These are phyloP conservation scores for Pythium myriotylum DNA, from an alignment of 352 stramenopile species.

Conservation along the genomic window DNA sequence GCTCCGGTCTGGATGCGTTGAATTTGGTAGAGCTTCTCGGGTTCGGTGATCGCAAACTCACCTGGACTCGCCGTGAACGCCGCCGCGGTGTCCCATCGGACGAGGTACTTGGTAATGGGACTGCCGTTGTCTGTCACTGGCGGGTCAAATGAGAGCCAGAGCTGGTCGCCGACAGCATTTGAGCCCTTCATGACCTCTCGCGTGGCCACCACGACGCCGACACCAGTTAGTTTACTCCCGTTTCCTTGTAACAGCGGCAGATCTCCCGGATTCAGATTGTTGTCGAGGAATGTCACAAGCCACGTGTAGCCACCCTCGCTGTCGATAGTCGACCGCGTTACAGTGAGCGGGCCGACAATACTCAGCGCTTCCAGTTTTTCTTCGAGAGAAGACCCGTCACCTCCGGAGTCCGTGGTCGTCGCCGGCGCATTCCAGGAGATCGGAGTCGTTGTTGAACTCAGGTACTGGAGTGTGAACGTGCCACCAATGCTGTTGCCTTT, in stretches of 20 bases:
- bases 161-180: constrained; percentile 65
- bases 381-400: constrained; percentile 66
- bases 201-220: constrained; percentile 45
- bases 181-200: constrained; percentile 67
- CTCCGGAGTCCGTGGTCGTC: constrained; percentile 33
- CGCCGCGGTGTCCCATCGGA: constrained; percentile 66
- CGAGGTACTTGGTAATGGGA: constrained; percentile 65
- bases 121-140: constrained; percentile 62
- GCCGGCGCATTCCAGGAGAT: constrained; percentile 56
- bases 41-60: constrained; percentile 54
- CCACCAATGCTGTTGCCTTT: constrained; percentile 73
- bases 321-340: constrained; percentile 46
- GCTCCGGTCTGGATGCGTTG: constrained; percentile 59
- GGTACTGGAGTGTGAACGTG: constrained; percentile 62
- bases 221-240: constrained; percentile 35
- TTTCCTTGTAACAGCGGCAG: constrained; percentile 51
- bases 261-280: constrained; percentile 62
- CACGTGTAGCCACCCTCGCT: constrained; percentile 63
- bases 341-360: constrained; percentile 46
- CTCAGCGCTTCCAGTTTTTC: constrained; percentile 72
- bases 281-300: constrained; percentile 80
- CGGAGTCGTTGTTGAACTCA: constrained; percentile 35
- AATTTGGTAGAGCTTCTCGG: constrained; percentile 49
- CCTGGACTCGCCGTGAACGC: constrained; percentile 52
- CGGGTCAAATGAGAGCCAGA: constrained; percentile 80